These are phyloP conservation scores for Hamigera avellanea DNA, from an alignment of 495 filamentous ascomycete genomes.

Conservation along the genomic window DNA sequence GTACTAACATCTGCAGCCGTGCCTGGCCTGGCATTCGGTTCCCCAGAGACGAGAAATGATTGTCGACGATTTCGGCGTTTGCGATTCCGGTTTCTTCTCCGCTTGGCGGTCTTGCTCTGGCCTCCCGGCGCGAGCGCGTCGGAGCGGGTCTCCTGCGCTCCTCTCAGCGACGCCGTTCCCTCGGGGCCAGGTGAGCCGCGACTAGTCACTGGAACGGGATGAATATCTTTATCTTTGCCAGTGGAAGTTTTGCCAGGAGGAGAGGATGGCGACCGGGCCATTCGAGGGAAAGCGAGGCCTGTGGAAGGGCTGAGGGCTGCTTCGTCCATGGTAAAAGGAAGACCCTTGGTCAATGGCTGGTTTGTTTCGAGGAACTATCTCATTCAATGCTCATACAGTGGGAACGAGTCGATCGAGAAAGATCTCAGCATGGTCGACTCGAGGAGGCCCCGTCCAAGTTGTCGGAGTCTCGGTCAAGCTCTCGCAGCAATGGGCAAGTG, in stretches of 20 bases:
- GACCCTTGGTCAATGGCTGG: not conserved
- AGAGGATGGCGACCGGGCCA: not conserved
- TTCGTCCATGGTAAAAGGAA: not conserved
- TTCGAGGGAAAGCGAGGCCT: not conserved
- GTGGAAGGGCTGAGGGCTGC: not conserved
- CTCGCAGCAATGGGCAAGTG: conserved; percentile 1
- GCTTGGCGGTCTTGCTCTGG: conserved; percentile 19
- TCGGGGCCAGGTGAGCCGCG: too few relatives aligned
- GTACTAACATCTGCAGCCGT: conserved; percentile 10
- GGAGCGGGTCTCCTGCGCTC: not conserved
- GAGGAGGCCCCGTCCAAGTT: not conserved
- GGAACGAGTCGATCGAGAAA: not conserved
- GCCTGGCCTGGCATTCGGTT: conserved; percentile 13
- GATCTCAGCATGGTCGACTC: not conserved
- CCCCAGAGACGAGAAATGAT: conserved; percentile 24
- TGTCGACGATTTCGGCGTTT: conserved; percentile 30
- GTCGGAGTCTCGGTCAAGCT: not conserved
- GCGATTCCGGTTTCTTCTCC: conserved; percentile 29
- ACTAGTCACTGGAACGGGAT: not conserved
- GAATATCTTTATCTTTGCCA: not conserved
- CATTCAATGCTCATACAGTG: not conserved
- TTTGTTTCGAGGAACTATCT: too few relatives aligned
- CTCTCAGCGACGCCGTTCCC: too few relatives aligned
- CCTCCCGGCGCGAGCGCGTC: not conserved
- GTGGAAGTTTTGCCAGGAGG: not conserved